Base-by-base conservation (phyloP, 2,329 filamentous ascomycete genomes). In the Thielaviopsis euricoi region DNA sequence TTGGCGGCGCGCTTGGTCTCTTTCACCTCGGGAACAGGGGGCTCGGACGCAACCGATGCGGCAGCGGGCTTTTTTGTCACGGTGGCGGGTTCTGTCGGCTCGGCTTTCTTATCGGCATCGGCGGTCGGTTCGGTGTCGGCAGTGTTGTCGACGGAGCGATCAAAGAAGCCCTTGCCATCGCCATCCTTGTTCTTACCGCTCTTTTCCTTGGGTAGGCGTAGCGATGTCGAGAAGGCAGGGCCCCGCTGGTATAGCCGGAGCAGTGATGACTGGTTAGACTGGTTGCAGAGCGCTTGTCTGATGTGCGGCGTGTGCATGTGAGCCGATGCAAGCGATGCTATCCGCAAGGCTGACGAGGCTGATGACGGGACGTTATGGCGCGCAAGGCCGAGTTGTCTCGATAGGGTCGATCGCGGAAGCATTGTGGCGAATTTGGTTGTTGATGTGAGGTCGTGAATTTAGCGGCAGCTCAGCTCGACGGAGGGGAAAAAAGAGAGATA, bases 91-190 rank as follows among this genome's bases (percentile, higher is more conserved):
- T 52, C 55, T 13, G 49, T 26, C 37, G 54, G 21, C 52, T 58
- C 55, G n/a, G 55, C 13, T 25, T 58, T 60, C 26, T 61, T 53
- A 15, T 76, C 74, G 26, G 70, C 71, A 62, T 76, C 79, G 53
- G 73, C 74, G 64, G 77, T 74, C 57, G 71, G 69, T 63, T 79
- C 76, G 61, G 80, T 76, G 57, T 79, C 76, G 7, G 75, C 73
- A 10, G 80, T 68, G 57, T 76, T 73, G 62, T 78, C 74, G 22
- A 73, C 68, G 6, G 73, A 64, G 7, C 72, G 71, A 62, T 80
- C 75, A 60, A 81, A 78, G 62, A 79, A 79, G 21, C 73, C 72
- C 48, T 61, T 58, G 26, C 26, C n/a, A 22, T 62, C 53, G 25
- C 59, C 70, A 66, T 71, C 69, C 53, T 69, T 70, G 49, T 72